These are phyloP conservation scores for Aspergillus nanangensis DNA, from an alignment of 495 filamentous ascomycete species.

Conservation along the genomic window DNA sequence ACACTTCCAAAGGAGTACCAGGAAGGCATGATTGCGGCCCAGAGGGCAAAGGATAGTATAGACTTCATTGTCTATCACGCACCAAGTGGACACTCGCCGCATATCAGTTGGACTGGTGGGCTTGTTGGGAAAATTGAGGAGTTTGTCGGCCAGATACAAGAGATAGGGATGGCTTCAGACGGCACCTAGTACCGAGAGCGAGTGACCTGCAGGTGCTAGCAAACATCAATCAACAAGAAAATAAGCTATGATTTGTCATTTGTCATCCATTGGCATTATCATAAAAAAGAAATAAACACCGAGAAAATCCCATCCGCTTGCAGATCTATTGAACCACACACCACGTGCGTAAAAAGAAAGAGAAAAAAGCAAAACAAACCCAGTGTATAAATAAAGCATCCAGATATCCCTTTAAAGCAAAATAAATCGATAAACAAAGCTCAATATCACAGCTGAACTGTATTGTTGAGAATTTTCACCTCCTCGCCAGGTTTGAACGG, in stretches of 20 bases:
- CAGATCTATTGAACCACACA: neutral
- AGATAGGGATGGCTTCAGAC: no score
- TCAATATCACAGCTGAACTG: slow-evolving; percentile 67
- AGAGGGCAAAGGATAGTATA: slow-evolving; percentile 4
- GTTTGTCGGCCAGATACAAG: no score
- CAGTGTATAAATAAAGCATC: neutral
- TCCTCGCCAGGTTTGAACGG: slow-evolving; percentile 97
- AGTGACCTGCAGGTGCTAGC: no score
- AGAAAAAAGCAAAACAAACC: neutral
- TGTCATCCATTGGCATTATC: neutral
- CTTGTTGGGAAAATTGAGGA: slow-evolving; percentile 16
- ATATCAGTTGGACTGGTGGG: slow-evolving; percentile 22
- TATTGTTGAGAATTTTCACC: slow-evolving; percentile 78
- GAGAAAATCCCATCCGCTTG: neutral
- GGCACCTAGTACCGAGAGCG: no score
- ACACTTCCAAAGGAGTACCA: slow-evolving; percentile 22
- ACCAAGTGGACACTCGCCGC: slow-evolving; percentile 20
- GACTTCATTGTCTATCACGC: slow-evolving; percentile 26
- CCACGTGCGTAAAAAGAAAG: no score
- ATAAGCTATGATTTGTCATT: no score
- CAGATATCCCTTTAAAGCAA: neutral
- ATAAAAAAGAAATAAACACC: neutral
- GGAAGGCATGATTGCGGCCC: slow-evolving; percentile 23
- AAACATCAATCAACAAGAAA: no score
- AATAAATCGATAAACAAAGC: neutral